A percentile compares a stretch with the other conserved stretches of the same genome.
Evolutionary conservation across 2,329 filamentous ascomycete species (phyloP).

Genomic region (Aspergillus fructus): DNA sequence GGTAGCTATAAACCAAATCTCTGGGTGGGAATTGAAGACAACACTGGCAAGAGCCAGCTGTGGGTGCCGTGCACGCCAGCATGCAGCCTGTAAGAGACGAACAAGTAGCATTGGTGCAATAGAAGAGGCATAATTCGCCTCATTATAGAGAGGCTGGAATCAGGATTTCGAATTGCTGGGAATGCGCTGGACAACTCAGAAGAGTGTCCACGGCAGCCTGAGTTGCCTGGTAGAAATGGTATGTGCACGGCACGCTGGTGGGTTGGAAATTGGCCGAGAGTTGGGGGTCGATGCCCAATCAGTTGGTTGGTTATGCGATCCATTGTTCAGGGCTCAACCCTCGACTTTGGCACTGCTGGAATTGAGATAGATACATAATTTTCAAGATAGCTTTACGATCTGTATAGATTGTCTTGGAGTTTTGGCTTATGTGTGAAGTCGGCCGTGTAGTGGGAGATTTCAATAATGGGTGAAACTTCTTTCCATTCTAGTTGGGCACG

Average conservation of each 20-base stretch:
- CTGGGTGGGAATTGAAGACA: background rate
- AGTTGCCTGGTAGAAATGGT: background rate
- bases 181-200: background rate
- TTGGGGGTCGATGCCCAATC: constrained; percentile 10
- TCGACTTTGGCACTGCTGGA: background rate
- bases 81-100: constrained; percentile 17
- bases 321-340: background rate
- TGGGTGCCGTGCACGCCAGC: background rate
- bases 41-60: background rate
- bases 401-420: no score
- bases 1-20: no score
- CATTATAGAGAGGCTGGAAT: background rate
- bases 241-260: background rate
- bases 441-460: no score
- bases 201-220: background rate
- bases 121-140: constrained; percentile 2
- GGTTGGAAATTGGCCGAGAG: background rate
- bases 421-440: no score
- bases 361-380: background rate
- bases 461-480: no score
- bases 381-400: no score
- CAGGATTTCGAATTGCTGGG: background rate
- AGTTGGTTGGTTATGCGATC: background rate
- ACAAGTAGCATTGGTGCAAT: constrained; percentile 13
- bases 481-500: no score